These are phyloP conservation scores for Wickerhamiella kazuoi DNA, from an alignment of 805 yeast species.

Conservation along the genomic window DNA sequence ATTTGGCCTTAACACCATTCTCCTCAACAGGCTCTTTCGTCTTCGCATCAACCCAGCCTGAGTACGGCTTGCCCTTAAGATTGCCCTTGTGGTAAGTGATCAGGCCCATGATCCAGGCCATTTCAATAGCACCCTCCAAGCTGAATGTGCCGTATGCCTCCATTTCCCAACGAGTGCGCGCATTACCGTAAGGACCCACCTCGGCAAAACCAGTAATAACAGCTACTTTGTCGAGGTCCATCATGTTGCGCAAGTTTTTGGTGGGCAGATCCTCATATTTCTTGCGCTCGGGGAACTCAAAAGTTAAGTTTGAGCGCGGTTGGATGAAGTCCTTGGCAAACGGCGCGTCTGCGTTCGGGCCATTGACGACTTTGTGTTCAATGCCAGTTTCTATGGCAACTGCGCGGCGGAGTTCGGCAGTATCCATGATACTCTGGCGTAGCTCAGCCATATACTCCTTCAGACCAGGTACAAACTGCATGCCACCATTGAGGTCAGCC, in stretches of 20 bases:
- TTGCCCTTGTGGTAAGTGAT: slow-evolving; percentile 89
- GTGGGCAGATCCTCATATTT: slow-evolving; percentile 44
- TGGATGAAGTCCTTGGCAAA: slow-evolving; percentile 59
- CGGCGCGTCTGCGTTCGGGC: slow-evolving; percentile 75
- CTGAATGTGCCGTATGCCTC: slow-evolving; percentile 91
- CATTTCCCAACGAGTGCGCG: slow-evolving; percentile 99
- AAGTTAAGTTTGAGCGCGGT: slow-evolving; percentile 90
- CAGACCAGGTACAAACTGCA: slow-evolving; percentile 81
- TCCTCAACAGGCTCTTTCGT: slow-evolving; percentile 87
- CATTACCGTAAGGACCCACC: slow-evolving; percentile 98
- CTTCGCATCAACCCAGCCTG: slow-evolving; percentile 97
- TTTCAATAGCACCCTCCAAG: slow-evolving; percentile 92
- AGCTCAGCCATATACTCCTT: slow-evolving; percentile 69
- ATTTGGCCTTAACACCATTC: slow-evolving; percentile 77
- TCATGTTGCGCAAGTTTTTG: slow-evolving; percentile 65
- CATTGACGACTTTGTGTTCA: slow-evolving; percentile 72
- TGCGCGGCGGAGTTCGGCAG: slow-evolving; percentile 86
- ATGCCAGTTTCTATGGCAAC: slow-evolving; percentile 85
- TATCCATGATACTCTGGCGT: slow-evolving; percentile 55
- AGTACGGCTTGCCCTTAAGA: slow-evolving; percentile 66
- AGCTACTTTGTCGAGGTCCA: slow-evolving; percentile 78
- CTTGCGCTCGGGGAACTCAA: slow-evolving; percentile 81
- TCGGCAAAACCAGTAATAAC: slow-evolving; percentile 97
- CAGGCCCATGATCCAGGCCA: slow-evolving; percentile 99
- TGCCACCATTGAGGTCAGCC: slow-evolving; percentile 98